Conservation (phyloP, 2,329 filamentous ascomycete genomes). For the Clarireedia monteithiana region DNA sequence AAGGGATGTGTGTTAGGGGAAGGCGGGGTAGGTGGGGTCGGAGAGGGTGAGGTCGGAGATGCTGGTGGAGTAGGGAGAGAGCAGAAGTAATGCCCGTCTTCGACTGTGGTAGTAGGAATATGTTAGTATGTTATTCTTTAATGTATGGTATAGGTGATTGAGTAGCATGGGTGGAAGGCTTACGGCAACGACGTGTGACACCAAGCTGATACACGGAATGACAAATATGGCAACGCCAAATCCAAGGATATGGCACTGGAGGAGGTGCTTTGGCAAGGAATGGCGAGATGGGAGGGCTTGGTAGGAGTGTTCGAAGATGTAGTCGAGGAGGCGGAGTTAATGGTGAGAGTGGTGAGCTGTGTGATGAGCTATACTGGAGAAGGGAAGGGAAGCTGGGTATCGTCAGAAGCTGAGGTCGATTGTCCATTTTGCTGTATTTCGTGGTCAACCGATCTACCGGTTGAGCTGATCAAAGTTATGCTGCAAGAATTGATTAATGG, state of each 20-base stretch:
- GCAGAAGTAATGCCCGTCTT: constrained; percentile 20
- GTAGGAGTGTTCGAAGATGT: constrained; percentile 4
- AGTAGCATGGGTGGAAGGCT: not conserved
- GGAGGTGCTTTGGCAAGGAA: constrained; percentile 15
- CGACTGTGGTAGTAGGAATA: constrained; percentile 7
- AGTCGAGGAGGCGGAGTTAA: constrained; percentile 5
- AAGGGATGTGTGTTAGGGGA: not conserved
- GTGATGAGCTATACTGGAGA: not conserved
- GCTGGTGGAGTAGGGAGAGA: constrained; percentile 6
- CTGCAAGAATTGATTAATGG: too few species aligned
- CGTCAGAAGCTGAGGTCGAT: not conserved
- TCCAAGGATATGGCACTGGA: constrained; percentile 26
- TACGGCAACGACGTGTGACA: constrained; percentile 29
- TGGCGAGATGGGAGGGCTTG: constrained; percentile 4
- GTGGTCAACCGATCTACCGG: not conserved
- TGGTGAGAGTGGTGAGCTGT: constrained; percentile 4
- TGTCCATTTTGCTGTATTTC: not conserved
- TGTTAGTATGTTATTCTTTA: not conserved
- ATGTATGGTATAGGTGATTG: not conserved
- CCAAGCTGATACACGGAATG: constrained; percentile 25
- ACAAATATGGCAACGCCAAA: constrained; percentile 31
- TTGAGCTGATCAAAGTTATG: too few species aligned
- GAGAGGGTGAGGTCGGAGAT: not conserved
- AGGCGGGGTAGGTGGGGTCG: not conserved
- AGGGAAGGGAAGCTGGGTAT: constrained; percentile 1